Base-by-base conservation (phyloP, 1,139 yeast species). In the Yamadazyma taylorii region DNA sequence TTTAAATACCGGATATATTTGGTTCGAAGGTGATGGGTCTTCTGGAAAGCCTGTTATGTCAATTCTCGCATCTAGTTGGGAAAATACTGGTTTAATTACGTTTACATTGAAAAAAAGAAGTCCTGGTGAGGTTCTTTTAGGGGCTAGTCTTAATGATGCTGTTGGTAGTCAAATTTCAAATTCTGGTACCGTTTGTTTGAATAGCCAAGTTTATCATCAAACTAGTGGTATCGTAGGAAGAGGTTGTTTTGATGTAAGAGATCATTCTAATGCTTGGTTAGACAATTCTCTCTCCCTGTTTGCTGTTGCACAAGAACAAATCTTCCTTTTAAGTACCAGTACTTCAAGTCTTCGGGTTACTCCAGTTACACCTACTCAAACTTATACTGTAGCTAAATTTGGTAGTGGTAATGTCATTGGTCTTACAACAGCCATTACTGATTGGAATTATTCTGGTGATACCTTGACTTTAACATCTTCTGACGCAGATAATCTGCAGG, bases 371-470 rank as follows among this genome's bases (percentile, higher is more conserved):
- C 11, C 38, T 4, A 17, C 49, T 17, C 55, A 48, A 38, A 54
- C 60, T 4, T 56, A 50, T 40, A 53, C 42, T 2, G 66, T 64
- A 16, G 54, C 54, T 23, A 67, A 53, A 51, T 23, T 63, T 61
- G 67, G 67, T 34, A 47, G 47, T 34, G 58, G 63, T 6, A 62
- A 62, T 37, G 36, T 41, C 11, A 51, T 62, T 35, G 62, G 57
- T 26, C 29, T 59, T 10, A 45, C 38, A 30, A 15, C 46, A 15
- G 41, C 57, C 8, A 38, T 59, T 25, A 21, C 44, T 19, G 19
- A 36, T 3, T 30, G 35, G 25, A 32, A 35, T 14, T 36, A 48
- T 17, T 11, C 32, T 34, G 39, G 32, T 8, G 24, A 33, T 16
- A 24, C 32, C 8, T 33, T 33, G 44, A 39, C 39, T 2, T 26